phyloP scores from a whole-genome alignment of 495 filamentous ascomycete species.

The Hyaloscypha variabilis region DNA sequence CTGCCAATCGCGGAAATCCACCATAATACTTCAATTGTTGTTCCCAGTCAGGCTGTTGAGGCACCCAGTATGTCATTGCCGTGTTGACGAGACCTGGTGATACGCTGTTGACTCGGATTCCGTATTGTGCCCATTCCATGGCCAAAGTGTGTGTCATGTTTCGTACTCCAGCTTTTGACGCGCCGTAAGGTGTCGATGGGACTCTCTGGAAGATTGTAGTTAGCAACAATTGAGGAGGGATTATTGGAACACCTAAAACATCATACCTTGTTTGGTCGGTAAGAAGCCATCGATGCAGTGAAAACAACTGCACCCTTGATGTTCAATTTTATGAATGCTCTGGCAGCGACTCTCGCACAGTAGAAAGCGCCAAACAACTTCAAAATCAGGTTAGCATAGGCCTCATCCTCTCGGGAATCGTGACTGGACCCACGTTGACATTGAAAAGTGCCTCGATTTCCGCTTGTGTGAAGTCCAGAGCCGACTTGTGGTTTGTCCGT shows the following conservation, averaged over 20 bases:
- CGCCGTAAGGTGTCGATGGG: slow-evolving; percentile 60
- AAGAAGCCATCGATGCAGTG: slow-evolving; percentile 24
- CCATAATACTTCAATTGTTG: slow-evolving; percentile 20
- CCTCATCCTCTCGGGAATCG: background rate
- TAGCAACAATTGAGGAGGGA: background rate
- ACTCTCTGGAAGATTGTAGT: background rate
- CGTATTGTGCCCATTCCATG: slow-evolving; percentile 79
- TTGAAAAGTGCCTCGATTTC: slow-evolving; percentile 18
- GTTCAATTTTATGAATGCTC: slow-evolving; percentile 17
- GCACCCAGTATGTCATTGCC: slow-evolving; percentile 70
- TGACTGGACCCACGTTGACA: slow-evolving; percentile 11
- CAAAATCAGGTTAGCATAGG: background rate
- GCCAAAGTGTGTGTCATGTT: slow-evolving; percentile 84
- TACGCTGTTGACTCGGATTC: slow-evolving; percentile 78
- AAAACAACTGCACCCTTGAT: slow-evolving; percentile 27
- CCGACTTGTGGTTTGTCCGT: slow-evolving; percentile 20
- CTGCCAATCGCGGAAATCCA: slow-evolving; percentile 14
- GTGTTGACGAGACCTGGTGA: slow-evolving; percentile 82
- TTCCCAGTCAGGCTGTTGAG: slow-evolving; percentile 63
- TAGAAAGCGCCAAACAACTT: slow-evolving; percentile 20
- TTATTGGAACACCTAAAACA: background rate
- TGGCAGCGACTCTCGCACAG: slow-evolving; percentile 17
- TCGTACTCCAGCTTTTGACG: slow-evolving; percentile 80
- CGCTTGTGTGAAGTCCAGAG: slow-evolving; percentile 18
- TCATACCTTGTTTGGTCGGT: slow-evolving; percentile 9